These are phyloP conservation scores for Rhynchospora breviuscula DNA, from an alignment of 176 grass and related monocot species.

Conservation along the genomic window DNA sequence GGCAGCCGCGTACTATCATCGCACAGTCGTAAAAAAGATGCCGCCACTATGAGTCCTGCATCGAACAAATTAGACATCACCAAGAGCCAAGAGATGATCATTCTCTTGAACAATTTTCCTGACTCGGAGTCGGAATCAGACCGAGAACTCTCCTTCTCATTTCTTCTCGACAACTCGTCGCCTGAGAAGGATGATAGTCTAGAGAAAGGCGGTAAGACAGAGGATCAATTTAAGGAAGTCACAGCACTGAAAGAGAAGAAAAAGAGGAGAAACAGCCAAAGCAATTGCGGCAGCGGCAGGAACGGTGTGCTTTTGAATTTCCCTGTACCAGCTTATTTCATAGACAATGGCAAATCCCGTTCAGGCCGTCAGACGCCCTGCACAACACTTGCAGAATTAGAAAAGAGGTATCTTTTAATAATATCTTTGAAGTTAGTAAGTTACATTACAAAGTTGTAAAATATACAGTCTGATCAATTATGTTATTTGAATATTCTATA, in stretches of 20 bases:
- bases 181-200: background rate
- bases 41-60: background rate
- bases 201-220: background rate
- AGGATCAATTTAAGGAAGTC: background rate
- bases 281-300: background rate
- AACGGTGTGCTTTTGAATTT: slow-evolving; percentile 33
- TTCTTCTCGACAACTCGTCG: slow-evolving; percentile 17
- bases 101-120: slow-evolving; percentile 13
- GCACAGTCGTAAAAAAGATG: background rate
- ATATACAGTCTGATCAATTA: background rate
- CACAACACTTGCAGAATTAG: background rate
- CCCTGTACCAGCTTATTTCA: slow-evolving; percentile 10
- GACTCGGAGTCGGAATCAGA: slow-evolving; percentile 21
- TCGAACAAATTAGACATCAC: background rate
- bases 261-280: slow-evolving; percentile 1
- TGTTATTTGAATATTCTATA: background rate
- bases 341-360: background rate
- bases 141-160: slow-evolving; percentile 30
- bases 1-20: background rate
- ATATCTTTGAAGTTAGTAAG: background rate
- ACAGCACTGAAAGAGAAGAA: background rate
- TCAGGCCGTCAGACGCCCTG: background rate
- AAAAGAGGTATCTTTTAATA: slow-evolving; percentile 22
- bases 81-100: slow-evolving; percentile 18
- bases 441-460: background rate